phyloP scores from a whole-genome alignment of 805 yeast species.

The Zygosaccharomyces siamensis region DNA sequence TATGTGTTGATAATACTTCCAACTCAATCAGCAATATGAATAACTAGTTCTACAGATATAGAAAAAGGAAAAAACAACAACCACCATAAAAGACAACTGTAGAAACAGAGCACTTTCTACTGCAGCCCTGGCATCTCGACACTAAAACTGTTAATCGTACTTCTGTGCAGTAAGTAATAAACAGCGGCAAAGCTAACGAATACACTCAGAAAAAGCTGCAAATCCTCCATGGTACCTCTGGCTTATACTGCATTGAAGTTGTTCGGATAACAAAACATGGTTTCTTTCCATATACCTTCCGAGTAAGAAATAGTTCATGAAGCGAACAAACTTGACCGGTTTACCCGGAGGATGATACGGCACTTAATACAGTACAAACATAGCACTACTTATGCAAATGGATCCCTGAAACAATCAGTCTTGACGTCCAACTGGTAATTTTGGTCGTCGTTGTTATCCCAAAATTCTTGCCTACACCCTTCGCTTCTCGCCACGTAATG shows the following conservation, averaged over 20 bases:
- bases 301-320: not conserved
- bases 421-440: slow-evolving; percentile 26
- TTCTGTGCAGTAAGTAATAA: slow-evolving; percentile 27
- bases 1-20: not conserved
- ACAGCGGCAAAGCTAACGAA: slow-evolving; percentile 24
- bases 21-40: not conserved
- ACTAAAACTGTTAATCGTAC: slow-evolving; percentile 27
- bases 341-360: not conserved
- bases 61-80: too few relatives aligned
- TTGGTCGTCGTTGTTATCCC: slow-evolving; percentile 31
- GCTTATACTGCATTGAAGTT: not conserved
- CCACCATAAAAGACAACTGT: too few relatives aligned
- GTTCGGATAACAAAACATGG: not conserved
- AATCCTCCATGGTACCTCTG: slow-evolving; percentile 23
- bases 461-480: slow-evolving; percentile 20
- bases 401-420: slow-evolving; percentile 25
- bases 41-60: too few relatives aligned
- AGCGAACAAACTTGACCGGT: not conserved
- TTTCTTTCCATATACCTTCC: not conserved
- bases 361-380: not conserved
- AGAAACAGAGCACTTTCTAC: not conserved
- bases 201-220: slow-evolving; percentile 25
- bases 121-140: slow-evolving; percentile 26
- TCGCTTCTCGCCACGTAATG: slow-evolving; percentile 27
- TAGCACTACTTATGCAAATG: slow-evolving; percentile 13